phyloP scores from a whole-genome alignment of 345 rosid genomes.

The Salix koriyanagi region DNA sequence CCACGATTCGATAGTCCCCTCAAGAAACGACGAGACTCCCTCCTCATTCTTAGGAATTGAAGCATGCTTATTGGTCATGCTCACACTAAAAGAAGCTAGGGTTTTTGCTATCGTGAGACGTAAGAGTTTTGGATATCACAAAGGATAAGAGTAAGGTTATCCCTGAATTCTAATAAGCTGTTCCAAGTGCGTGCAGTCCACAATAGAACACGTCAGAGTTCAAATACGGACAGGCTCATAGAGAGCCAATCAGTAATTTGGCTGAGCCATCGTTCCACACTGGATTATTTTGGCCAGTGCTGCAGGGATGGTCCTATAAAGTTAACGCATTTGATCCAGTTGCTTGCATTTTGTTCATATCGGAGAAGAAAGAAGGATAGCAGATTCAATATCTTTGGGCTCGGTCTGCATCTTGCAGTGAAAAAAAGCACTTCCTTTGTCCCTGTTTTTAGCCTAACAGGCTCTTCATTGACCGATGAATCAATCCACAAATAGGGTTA shows the following conservation, averaged over 20 bases:
- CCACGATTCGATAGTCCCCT: background rate
- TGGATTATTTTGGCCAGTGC: background rate
- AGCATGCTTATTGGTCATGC: background rate
- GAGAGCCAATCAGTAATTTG: background rate
- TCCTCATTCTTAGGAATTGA: background rate
- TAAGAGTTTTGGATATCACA: too few relatives aligned
- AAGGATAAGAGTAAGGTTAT: too few relatives aligned
- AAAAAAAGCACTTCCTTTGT: background rate
- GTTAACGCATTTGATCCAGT: background rate
- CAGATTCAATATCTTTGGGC: background rate
- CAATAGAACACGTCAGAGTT: background rate
- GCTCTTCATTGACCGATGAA: too few relatives aligned
- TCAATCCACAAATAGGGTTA: background rate
- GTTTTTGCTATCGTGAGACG: too few relatives aligned
- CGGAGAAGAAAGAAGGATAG: background rate
- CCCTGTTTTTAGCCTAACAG: too few relatives aligned
- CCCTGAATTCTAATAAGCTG: background rate
- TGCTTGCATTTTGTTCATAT: background rate
- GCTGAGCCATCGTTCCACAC: background rate
- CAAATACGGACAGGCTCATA: background rate
- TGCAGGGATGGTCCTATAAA: background rate
- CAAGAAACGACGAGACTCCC: too few relatives aligned
- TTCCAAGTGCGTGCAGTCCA: background rate
- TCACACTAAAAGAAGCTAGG: too few relatives aligned
- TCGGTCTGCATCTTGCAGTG: background rate